Evolutionary conservation across 495 filamentous ascomycete species (phyloP).

Genomic region (Terfezia boudieri): DNA sequence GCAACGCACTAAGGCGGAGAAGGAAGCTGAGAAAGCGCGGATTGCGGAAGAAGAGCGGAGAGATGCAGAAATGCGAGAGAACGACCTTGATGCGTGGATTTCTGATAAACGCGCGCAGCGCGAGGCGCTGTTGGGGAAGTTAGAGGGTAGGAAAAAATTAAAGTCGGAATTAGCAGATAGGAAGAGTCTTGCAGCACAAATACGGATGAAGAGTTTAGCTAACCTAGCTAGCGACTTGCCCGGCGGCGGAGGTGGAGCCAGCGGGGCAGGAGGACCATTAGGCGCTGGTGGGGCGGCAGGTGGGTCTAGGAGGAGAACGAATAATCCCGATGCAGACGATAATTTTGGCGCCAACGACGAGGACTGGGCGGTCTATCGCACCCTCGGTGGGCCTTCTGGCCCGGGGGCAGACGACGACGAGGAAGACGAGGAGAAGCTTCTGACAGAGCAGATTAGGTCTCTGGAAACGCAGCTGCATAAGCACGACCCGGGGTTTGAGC

Average conservation of each 20-base stretch:
- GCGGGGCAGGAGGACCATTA: not conserved
- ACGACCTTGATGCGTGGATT: constrained; percentile 72
- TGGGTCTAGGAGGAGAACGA: not conserved
- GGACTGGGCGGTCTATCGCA: constrained; percentile 91
- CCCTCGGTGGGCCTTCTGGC: constrained; percentile 32
- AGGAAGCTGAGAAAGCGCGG: constrained; percentile 70
- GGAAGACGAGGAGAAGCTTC: constrained; percentile 58
- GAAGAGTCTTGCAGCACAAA: constrained; percentile 83
- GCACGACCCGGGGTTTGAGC: constrained; percentile 70
- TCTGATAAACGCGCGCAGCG: constrained; percentile 54
- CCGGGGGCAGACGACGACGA: constrained; percentile 36
- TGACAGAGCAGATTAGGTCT: constrained; percentile 41
- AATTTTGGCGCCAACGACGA: constrained; percentile 93
- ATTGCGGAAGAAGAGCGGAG: constrained; percentile 57
- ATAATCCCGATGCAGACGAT: constrained; percentile 38
- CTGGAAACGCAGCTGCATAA: constrained; percentile 68
- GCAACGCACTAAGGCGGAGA: constrained; percentile 79
- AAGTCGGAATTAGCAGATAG: constrained; percentile 86
- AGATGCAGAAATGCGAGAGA: constrained; percentile 64
- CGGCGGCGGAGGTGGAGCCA: constrained; percentile 28
- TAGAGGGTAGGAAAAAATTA: constrained; percentile 79
- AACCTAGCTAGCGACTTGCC: constrained; percentile 85
- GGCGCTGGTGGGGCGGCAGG: constrained; percentile 2
- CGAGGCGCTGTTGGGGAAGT: constrained; percentile 47
- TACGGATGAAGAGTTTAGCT: constrained; percentile 95